Conservation (phyloP, 805 yeast species). For the Candida montana region DNA sequence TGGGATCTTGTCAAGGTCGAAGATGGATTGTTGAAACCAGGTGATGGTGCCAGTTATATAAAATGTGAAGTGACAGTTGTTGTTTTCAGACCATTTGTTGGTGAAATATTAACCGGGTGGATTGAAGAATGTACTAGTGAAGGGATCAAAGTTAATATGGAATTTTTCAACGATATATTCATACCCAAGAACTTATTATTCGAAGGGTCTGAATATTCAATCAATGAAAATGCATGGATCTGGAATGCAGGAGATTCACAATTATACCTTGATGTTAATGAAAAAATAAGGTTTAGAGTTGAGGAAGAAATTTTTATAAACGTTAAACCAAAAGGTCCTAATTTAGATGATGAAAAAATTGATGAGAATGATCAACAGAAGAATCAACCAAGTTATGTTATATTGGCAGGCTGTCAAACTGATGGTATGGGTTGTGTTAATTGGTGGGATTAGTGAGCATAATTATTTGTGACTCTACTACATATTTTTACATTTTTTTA, state of each 20-base stretch:
- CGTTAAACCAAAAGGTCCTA: conserved; percentile 72
- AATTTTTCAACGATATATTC: conserved; percentile 87
- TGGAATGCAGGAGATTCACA: conserved; percentile 77
- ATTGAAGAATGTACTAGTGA: conserved; percentile 81
- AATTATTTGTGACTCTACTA: background rate
- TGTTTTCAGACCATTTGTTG: conserved; percentile 90
- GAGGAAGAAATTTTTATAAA: conserved; percentile 85
- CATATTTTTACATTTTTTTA: background rate
- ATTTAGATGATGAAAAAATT: conserved; percentile 22
- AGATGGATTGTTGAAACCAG: conserved; percentile 88
- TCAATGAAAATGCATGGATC: conserved; percentile 90
- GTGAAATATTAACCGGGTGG: conserved; percentile 92
- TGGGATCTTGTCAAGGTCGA: conserved; percentile 80
- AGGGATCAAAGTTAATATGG: conserved; percentile 79
- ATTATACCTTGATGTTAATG: conserved; percentile 83
- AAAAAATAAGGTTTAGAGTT: conserved; percentile 83
- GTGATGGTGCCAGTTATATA: conserved; percentile 86
- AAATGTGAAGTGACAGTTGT: conserved; percentile 69
- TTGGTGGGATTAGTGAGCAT: conserved; percentile 97
- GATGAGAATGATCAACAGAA: conserved; percentile 31
- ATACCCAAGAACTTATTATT: conserved; percentile 80
- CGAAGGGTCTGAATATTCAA: conserved; percentile 61
- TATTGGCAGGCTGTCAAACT: conserved; percentile 85
- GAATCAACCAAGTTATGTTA: conserved; percentile 71
- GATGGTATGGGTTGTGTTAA: conserved; percentile 96